Percentiles rank a stretch among this genome's conserved stretches.
Evolutionary conservation across 2,329 filamentous ascomycete genomes (phyloP).

Genomic region (Colletotrichum lentis): DNA sequence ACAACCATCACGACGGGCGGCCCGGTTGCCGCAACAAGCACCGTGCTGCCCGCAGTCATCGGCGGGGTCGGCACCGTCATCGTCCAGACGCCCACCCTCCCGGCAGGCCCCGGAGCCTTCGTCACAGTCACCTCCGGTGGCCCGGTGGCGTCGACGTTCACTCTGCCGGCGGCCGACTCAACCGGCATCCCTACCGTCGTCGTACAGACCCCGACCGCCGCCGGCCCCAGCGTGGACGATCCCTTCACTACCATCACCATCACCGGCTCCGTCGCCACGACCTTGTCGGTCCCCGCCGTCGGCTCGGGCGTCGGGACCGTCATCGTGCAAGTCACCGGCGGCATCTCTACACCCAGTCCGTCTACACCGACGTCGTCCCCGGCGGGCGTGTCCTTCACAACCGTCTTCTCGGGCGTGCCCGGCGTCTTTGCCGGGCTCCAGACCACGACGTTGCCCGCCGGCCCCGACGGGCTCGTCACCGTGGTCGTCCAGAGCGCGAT

Average conservation of each 20-base stretch:
- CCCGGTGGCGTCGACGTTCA: not conserved
- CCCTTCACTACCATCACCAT: constrained; percentile 13
- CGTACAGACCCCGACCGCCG: constrained; percentile 21
- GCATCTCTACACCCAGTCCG: too few relatives aligned
- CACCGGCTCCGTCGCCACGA: not conserved
- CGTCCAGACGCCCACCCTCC: constrained; percentile 27
- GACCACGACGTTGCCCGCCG: not conserved
- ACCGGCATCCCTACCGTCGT: constrained; percentile 12
- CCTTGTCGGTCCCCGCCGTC: not conserved
- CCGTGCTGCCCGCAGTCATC: constrained; percentile 12
- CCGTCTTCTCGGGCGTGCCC: constrained; percentile 6
- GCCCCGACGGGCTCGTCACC: not conserved
- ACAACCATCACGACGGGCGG: constrained; percentile 27
- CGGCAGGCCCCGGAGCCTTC: not conserved
- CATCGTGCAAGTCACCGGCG: not conserved
- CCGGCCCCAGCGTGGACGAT: not conserved
- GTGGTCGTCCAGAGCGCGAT: not conserved
- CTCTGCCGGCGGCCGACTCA: not conserved
- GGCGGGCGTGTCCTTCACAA: constrained; percentile 6
- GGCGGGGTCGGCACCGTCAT: constrained; percentile 28
- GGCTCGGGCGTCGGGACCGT: not conserved
- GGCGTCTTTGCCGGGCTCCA: not conserved
- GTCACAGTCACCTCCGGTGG: constrained; percentile 2
- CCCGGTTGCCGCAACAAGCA: constrained; percentile 10
- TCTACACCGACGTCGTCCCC: not conserved